Evolutionary conservation across 2,329 filamentous ascomycete genomes (phyloP).

Genomic region (Sporothrix humicola): DNA sequence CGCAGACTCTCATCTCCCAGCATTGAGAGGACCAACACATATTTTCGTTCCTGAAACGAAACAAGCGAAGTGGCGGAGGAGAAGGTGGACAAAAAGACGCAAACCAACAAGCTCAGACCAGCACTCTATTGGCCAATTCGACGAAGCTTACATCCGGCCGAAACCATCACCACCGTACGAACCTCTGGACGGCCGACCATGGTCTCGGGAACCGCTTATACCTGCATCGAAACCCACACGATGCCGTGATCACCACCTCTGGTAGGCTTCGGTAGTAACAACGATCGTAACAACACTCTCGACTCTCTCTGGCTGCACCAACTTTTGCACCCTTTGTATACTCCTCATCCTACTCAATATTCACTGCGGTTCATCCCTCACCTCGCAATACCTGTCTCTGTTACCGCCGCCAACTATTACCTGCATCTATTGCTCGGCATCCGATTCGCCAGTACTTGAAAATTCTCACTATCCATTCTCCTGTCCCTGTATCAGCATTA

Average conservation of each 20-base stretch:
- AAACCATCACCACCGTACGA: background rate
- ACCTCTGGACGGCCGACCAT: background rate
- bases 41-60: slow-evolving; percentile 10
- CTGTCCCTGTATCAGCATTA: background rate
- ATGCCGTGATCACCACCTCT: slow-evolving; percentile 9
- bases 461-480: background rate
- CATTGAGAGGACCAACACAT: background rate
- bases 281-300: too few relatives aligned
- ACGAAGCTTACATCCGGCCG: slow-evolving; percentile 4
- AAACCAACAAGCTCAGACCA: background rate
- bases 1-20: background rate
- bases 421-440: background rate
- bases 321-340: background rate
- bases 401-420: slow-evolving; percentile 22
- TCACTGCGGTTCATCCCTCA: slow-evolving; percentile 5
- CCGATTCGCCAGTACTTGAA: slow-evolving; percentile 4
- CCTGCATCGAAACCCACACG: slow-evolving; percentile 5
- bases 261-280: slow-evolving; percentile 8
- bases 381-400: background rate
- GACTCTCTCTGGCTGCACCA: too few relatives aligned
- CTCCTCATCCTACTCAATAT: background rate
- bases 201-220: slow-evolving; percentile 25
- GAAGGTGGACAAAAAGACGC: background rate
- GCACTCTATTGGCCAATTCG: slow-evolving; percentile 15
- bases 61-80: slow-evolving; percentile 1